Percentiles rank a stretch among this genome's conserved stretches.
Evolutionary conservation across 2,329 filamentous ascomycete genomes (phyloP).

Genomic region (Colletotrichum sp.): DNA sequence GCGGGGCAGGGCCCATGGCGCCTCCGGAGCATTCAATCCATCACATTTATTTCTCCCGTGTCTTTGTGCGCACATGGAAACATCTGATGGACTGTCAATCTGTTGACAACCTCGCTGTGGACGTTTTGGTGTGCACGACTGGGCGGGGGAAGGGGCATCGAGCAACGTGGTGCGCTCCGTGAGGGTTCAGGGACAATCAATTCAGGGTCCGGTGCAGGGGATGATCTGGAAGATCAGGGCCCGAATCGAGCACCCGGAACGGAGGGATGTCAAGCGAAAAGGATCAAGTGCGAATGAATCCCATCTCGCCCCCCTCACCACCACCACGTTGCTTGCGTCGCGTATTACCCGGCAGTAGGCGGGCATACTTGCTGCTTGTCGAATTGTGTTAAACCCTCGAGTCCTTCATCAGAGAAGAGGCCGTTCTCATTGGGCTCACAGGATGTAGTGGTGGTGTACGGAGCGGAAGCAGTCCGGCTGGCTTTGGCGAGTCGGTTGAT

Average conservation of each 20-base stretch:
- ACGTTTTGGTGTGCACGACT: neutral
- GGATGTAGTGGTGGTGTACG: neutral
- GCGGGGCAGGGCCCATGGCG: neutral
- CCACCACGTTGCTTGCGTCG: neutral
- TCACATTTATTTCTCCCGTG: neutral
- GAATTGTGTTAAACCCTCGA: neutral
- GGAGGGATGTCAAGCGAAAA: neutral
- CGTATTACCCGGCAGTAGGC: neutral
- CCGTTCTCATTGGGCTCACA: neutral
- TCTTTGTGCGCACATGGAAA: neutral
- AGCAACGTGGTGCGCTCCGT: neutral
- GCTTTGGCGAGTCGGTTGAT: neutral
- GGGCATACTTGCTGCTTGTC: neutral
- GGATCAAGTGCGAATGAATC: neutral
- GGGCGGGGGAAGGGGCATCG: neutral
- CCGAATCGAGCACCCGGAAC: neutral
- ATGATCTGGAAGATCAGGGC: slow-evolving; percentile 8
- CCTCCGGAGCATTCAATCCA: neutral
- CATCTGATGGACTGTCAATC: neutral
- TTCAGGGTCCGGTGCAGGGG: slow-evolving; percentile 12
- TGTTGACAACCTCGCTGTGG: neutral
- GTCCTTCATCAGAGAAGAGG: neutral
- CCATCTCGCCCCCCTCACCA: neutral
- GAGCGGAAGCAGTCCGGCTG: slow-evolving; percentile 1
- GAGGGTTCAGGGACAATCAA: neutral